Percentiles rank a stretch among this genome's conserved stretches.
Evolutionary conservation across 129 eudicot species (phyloP).

Genomic region (Ambrosia artemisiifolia): DNA sequence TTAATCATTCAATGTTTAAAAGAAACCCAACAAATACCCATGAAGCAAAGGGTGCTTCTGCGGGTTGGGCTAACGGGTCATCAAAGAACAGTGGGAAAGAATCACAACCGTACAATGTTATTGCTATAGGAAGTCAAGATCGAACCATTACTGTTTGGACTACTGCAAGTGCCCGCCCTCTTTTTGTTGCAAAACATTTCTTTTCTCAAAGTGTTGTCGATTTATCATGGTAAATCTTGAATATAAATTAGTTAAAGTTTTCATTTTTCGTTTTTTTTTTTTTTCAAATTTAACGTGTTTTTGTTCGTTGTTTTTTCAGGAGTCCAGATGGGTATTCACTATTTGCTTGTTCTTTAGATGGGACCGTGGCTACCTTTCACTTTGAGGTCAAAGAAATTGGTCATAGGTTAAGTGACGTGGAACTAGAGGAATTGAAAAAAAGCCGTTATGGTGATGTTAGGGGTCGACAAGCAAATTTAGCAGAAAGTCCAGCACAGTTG

Average conservation of each 20-base stretch:
- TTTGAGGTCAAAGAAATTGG: constrained; percentile 89
- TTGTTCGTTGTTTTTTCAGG: constrained; percentile 44
- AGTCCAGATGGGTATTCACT: constrained; percentile 97
- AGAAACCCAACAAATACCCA: constrained; percentile 41
- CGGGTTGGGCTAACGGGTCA: constrained; percentile 88
- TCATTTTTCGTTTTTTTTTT: not conserved
- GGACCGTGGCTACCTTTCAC: constrained; percentile 82
- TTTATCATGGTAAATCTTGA: constrained; percentile 66
- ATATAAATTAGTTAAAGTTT: not conserved
- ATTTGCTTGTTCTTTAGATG: constrained; percentile 96
- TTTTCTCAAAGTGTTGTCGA: constrained; percentile 94
- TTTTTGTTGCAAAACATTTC: constrained; percentile 94
- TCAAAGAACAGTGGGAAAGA: constrained; percentile 73
- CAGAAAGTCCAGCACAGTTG: constrained; percentile 91
- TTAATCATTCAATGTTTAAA: constrained; percentile 91
- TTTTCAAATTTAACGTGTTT: not conserved
- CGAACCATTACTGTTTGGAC: constrained; percentile 98
- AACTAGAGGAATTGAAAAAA: constrained; percentile 75
- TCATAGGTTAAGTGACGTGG: constrained; percentile 64
- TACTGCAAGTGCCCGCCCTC: constrained; percentile 99
- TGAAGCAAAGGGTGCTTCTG: constrained; percentile 55
- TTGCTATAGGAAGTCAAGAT: constrained; percentile 98
- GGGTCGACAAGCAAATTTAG: constrained; percentile 83
- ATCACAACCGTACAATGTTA: constrained; percentile 81
- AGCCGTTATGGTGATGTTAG: constrained; percentile 93